Base-by-base conservation (phyloP, 352 stramenopile species). In the Saprolegnia parasitica region DNA sequence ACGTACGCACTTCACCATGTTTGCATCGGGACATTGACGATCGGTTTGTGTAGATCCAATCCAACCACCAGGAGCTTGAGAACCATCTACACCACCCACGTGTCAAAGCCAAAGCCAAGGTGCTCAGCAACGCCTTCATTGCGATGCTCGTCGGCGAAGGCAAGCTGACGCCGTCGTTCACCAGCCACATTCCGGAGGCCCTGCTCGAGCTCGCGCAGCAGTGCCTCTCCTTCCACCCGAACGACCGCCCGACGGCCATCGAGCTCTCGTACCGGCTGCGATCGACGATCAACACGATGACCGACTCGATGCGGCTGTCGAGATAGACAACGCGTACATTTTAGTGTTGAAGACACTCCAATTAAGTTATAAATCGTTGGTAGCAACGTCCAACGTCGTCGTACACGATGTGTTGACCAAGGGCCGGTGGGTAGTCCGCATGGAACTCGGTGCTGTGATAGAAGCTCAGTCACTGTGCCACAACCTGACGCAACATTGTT, bases 201-300 rank as follows among this genome's bases (percentile, higher is more conserved):
- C 74, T 93, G 10, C 76, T 73, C 0, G 63, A 73, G 8, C 67
- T 93, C 24, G 77, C 87, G 49, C 52, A 76, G 24, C 77, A 80
- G 29, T 92, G 84, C 54, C 58, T 92, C 26, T 72, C 77, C 20
- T 81, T 77, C 24, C 68, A 86, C 40, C 80, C 82, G n/a, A 58
- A 74, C 4, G 75, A 82, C 49, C 81, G 84, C 15, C 84, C 84
- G 37, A 83, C 77, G 3, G 82, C 84, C 6, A 47, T 93, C 37
- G 74, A 90, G 71, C 71, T 93, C 62, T 84, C 90, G 67, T 93
- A 84, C 63, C 77, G 80, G 29, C 71, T 89, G 46, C 68, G 81
- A n/a, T 61, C 46, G 11, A 39, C 56, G 35, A 64, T 64, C 56
- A 46, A 64, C 56, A 64, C 56, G 1, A 64, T 64, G 56, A 64